Percentiles rank a stretch among this genome's conserved stretches.
phyloP scores from a whole-genome alignment of 78 protist genomes.

The Andalucia godoyi region DNA sequence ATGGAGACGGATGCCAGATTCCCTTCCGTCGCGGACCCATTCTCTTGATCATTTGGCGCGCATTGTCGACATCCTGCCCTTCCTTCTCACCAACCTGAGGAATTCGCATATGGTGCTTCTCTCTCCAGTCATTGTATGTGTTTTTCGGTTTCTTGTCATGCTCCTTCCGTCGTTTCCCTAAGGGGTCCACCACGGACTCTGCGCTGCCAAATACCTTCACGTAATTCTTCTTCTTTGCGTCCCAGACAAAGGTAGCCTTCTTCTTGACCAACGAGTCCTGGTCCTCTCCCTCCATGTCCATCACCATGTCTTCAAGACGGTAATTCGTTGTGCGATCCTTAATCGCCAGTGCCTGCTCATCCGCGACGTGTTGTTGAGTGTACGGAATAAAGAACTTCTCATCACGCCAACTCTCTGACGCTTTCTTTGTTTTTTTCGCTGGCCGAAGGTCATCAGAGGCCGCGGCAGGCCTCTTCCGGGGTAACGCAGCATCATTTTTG shows the following conservation, averaged over 20 bases:
- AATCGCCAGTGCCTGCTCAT: background rate
- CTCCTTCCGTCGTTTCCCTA: conserved; percentile 1
- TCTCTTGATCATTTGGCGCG: too few relatives aligned
- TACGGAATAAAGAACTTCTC: background rate
- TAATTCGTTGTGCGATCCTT: background rate
- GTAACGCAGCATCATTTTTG: background rate
- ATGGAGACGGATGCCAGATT: too few relatives aligned
- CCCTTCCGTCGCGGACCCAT: too few relatives aligned
- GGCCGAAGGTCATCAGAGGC: background rate
- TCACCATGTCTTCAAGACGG: background rate
- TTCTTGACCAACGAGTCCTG: background rate
- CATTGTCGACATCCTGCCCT: too few relatives aligned
- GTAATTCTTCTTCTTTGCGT: conserved; percentile 20
- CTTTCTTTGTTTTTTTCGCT: background rate
- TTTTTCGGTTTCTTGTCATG: background rate
- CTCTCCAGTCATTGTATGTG: conserved; percentile 4
- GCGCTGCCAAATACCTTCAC: conserved; percentile 1
- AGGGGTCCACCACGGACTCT: background rate
- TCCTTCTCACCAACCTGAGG: conserved; percentile 24
- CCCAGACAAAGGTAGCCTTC: conserved; percentile 4
- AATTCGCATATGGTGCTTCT: background rate
- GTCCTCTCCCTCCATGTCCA: conserved; percentile 2
- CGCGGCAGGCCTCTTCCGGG: background rate
- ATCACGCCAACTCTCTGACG: background rate
- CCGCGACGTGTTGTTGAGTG: too few relatives aligned